Base-by-base conservation (phyloP, 1,284 basidiomycete species). In the Fistulinella cinereoalba region DNA sequence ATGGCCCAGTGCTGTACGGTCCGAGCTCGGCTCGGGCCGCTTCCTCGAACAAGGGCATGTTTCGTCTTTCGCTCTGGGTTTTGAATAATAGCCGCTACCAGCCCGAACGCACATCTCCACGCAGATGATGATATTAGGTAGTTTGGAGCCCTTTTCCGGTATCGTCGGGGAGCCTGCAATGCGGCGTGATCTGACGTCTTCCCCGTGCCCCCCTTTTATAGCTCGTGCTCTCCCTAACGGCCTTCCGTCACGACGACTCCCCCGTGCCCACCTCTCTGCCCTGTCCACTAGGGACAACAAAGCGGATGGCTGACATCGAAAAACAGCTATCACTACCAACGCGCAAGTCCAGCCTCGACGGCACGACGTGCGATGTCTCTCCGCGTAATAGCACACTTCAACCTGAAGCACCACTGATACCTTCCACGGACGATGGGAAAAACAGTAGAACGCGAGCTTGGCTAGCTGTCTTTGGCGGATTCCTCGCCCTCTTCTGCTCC, bases 401-500 rank as follows among this genome's bases (percentile, higher is more conserved):
- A 3, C 40, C 64, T 5, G 49, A 52, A 22, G 25, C 46, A 3
- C 56, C 52, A 1, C 33, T 57, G 23, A 50, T 67, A 38, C 31
- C 50, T 10, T 3, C 40, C 39, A 2, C 28, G 3, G 47, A 47
- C 24, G 47, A 44, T 31, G 39, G 43, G 23, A 12, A 22, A 21
- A 21, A n/a, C 31, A 46, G 1, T 22, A 57, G 38, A 29, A 24
- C 31, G n/a, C 43, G 27, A 19, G 59, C 65, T 2, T 64, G 67
- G 64, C 16, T 66, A 18, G 48, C 58, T 6, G 61, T 65, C 50
- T 47, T 55, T 37, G 64, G 64, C 11, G 60, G 65, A 4, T 65
- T 68, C 45, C 49, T 69, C 24, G 58, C 65, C 15, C 54, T 69
- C 34, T 69, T 68, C 43, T 68, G 65, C 33, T 66, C 66, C 24